phyloP scores from a whole-genome alignment of 23 red algal species.

The Gracilaria domingensis region DNA sequence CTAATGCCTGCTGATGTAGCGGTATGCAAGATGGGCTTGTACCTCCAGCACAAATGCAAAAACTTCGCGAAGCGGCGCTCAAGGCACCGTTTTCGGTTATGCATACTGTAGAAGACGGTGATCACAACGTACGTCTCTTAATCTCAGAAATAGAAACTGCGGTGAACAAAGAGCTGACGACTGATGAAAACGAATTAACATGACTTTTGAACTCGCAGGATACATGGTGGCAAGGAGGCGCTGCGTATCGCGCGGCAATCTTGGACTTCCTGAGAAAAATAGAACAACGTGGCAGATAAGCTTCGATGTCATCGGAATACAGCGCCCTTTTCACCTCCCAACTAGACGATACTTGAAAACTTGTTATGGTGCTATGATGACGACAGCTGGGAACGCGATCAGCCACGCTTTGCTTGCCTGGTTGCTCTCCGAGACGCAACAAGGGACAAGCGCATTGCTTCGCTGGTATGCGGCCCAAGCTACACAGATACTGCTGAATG shows the following conservation, averaged over 20 bases:
- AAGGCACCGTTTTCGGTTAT: slow-evolving; percentile 44
- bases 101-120: slow-evolving; percentile 72
- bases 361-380: slow-evolving; percentile 21
- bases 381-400: not conserved
- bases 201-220: slow-evolving; percentile 25
- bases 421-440: slow-evolving; percentile 17
- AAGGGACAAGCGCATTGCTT: not conserved
- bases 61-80: slow-evolving; percentile 43
- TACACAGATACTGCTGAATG: slow-evolving; percentile 24
- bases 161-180: too few relatives aligned
- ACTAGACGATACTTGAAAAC: not conserved
- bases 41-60: slow-evolving; percentile 78
- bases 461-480: not conserved
- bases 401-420: not conserved
- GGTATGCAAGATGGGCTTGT: slow-evolving; percentile 86
- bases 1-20: slow-evolving; percentile 3
- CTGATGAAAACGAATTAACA: not conserved
- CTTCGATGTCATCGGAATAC: not conserved
- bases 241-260: slow-evolving; percentile 73
- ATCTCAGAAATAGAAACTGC: not conserved
- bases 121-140: slow-evolving; percentile 75
- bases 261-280: slow-evolving; percentile 66
- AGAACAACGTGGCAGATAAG: not conserved
- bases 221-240: slow-evolving; percentile 92
- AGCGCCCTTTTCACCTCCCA: not conserved